phyloP scores from a whole-genome alignment of 2,329 filamentous ascomycete species.

The Bipolaris oryzae region DNA sequence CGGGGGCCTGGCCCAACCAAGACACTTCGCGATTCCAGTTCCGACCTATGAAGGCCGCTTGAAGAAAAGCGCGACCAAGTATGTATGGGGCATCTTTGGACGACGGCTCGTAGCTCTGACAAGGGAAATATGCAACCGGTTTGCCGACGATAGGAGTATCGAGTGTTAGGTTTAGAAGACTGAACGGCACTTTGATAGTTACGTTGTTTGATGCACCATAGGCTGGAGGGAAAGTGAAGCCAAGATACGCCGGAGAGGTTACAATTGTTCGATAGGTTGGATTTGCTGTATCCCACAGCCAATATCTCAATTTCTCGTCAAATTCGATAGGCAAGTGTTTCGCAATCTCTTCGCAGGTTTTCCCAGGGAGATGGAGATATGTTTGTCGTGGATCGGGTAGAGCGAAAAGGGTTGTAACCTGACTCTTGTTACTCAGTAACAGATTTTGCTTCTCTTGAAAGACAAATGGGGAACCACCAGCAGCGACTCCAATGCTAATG shows the following conservation, averaged over 20 bases:
- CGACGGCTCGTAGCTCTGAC: constrained; percentile 33
- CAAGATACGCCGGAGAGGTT: constrained; percentile 50
- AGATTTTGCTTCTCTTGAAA: constrained; percentile 19
- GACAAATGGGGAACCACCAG: constrained; percentile 46
- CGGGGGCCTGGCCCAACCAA: constrained; percentile 14
- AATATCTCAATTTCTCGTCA: constrained; percentile 25
- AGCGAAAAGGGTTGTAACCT: background rate
- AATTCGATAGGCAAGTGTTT: constrained; percentile 35
- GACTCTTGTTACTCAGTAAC: constrained; percentile 17
- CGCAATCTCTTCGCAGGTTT: constrained; percentile 37
- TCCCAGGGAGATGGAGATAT: constrained; percentile 34
- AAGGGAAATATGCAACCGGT: constrained; percentile 54
- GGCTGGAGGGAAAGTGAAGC: constrained; percentile 49
- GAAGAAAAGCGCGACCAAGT: constrained; percentile 56
- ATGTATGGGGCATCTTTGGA: background rate
- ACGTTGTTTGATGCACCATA: background rate
- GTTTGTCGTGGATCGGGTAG: constrained; percentile 28
- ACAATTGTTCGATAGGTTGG: constrained; percentile 48
- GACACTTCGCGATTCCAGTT: constrained; percentile 7
- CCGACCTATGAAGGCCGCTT: constrained; percentile 55
- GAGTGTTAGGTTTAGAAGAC: constrained; percentile 48
- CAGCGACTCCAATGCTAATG: constrained; percentile 51
- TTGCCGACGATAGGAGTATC: constrained; percentile 44
- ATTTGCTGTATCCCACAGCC: constrained; percentile 36
- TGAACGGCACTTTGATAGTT: constrained; percentile 53